These are phyloP conservation scores for Platanus orientalis DNA, from an alignment of 164 flowering plant species.

Conservation along the genomic window DNA sequence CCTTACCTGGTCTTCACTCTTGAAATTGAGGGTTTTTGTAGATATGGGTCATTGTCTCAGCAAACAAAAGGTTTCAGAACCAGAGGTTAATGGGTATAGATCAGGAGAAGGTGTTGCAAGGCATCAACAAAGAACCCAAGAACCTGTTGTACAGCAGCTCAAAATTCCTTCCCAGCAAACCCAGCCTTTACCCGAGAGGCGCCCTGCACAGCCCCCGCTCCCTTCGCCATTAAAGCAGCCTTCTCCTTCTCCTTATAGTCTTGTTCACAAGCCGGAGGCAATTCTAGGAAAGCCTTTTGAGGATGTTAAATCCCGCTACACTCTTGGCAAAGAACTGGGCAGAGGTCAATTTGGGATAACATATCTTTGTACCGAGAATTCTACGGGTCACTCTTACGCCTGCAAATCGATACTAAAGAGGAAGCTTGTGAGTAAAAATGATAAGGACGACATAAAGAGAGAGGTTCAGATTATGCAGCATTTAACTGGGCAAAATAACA, in stretches of 20 bases:
- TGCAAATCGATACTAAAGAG: conserved; percentile 74
- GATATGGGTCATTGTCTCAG: conserved; percentile 48
- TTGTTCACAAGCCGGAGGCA: conserved; percentile 22
- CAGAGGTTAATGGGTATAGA: conserved; percentile 20
- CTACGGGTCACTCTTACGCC: conserved; percentile 55
- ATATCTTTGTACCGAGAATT: conserved; percentile 57
- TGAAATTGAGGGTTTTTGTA: not conserved
- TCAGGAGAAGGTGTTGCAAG: conserved; percentile 11
- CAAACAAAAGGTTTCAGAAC: conserved; percentile 21
- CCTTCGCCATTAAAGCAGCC: conserved; percentile 13
- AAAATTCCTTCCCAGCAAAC: conserved; percentile 4
- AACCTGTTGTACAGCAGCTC: conserved; percentile 8
- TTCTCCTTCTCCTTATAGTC: conserved; percentile 6
- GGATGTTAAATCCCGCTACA: conserved; percentile 41
- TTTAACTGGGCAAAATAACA: conserved; percentile 64
- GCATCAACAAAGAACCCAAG: conserved; percentile 20
- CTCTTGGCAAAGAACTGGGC: conserved; percentile 68
- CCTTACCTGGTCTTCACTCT: not conserved
- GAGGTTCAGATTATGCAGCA: conserved; percentile 79
- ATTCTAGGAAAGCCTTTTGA: conserved; percentile 59
- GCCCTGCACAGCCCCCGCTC: not conserved
- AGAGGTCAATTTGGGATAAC: conserved; percentile 77
- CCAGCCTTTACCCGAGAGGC: not conserved
- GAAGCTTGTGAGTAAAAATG: conserved; percentile 48
- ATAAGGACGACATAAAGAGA: conserved; percentile 62